Evolutionary conservation across 805 yeast genomes (phyloP).

Genomic region (Priceomyces castillae): DNA sequence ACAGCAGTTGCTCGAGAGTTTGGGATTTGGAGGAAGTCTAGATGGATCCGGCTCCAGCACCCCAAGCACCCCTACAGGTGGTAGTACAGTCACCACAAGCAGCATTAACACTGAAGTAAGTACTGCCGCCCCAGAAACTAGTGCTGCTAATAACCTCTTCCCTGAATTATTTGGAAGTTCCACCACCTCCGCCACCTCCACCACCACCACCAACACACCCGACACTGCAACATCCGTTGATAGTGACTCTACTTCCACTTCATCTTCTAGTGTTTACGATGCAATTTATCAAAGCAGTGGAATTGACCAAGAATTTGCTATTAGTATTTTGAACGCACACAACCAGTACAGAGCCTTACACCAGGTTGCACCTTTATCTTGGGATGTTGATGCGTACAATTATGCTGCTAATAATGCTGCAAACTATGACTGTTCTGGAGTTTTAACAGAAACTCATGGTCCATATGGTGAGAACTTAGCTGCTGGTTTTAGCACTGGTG

Average conservation of each 20-base stretch:
- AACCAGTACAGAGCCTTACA: constrained; percentile 31
- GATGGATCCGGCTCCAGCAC: constrained; percentile 1
- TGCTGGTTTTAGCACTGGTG: constrained; percentile 30
- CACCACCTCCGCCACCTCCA: constrained; percentile 2
- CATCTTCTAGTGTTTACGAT: constrained; percentile 18
- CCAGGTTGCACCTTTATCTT: constrained; percentile 26
- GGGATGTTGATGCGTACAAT: constrained; percentile 30
- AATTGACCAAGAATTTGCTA: constrained; percentile 27
- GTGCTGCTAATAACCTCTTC: neutral
- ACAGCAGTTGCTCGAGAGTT: neutral
- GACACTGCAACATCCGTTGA: constrained; percentile 8
- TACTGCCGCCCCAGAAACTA: constrained; percentile 1
- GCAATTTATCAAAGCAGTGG: constrained; percentile 18
- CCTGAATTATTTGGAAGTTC: neutral
- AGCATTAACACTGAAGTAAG: neutral
- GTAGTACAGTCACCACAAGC: constrained; percentile 4
- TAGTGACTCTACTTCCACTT: constrained; percentile 6
- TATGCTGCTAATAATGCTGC: constrained; percentile 36
- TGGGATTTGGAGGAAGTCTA: neutral
- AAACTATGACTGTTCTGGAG: constrained; percentile 36
- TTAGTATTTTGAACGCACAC: constrained; percentile 31
- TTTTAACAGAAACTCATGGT: constrained; percentile 35
- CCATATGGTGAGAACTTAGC: constrained; percentile 39
- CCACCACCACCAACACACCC: constrained; percentile 5
- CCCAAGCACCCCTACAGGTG: constrained; percentile 4